Conservation (phyloP, 306 rosid species). For the Delonix regia region DNA sequence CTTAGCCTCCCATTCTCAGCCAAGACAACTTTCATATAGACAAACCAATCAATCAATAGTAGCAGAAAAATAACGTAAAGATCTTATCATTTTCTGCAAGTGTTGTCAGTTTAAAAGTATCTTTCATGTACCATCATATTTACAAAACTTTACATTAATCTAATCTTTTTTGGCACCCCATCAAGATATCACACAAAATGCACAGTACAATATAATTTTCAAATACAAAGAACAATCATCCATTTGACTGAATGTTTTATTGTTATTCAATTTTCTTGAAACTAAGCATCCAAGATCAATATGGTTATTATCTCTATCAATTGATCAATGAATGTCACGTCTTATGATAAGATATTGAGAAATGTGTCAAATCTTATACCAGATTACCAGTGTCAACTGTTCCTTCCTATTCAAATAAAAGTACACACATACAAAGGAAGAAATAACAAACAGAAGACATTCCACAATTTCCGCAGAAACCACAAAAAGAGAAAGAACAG, state of each 20-base stretch:
- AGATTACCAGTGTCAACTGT: not conserved
- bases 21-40: conserved; percentile 52
- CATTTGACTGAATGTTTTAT: not conserved
- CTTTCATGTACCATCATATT: not conserved
- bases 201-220: not conserved
- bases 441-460: not conserved
- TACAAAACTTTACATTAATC: not conserved
- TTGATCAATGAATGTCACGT: not conserved
- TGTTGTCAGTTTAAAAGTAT: not conserved
- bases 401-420: not conserved
- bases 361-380: not conserved
- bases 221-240: not conserved
- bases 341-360: not conserved
- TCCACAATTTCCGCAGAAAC: not conserved
- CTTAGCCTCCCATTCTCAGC: conserved; percentile 87
- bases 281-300: not conserved
- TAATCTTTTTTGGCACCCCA: no score
- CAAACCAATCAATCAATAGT: conserved; percentile 23
- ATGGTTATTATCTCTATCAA: not conserved
- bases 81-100: not conserved
- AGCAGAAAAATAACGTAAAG: not conserved
- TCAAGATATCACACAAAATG: not conserved
- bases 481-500: not conserved
- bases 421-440: not conserved
- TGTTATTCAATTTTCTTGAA: not conserved